A percentile compares a stretch with the other conserved stretches of the same genome.
phyloP scores from a whole-genome alignment of 2,329 filamentous ascomycete species.

The Meredithiella fracta region DNA sequence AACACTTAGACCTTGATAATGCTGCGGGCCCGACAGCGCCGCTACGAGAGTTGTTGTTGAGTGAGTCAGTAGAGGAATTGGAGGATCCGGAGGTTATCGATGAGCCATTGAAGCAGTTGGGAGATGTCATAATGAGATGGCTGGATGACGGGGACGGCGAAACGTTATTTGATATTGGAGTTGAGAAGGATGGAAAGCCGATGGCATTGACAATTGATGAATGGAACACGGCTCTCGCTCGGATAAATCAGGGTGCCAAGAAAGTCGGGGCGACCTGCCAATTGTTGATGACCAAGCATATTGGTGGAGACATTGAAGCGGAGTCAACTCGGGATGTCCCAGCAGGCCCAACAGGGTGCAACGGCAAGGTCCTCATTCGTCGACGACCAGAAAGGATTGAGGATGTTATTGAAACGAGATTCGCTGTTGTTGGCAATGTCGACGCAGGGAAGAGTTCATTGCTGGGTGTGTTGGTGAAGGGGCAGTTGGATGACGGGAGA shows the following conservation, averaged over 20 bases:
- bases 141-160: constrained; percentile 77
- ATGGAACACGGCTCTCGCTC: constrained; percentile 55
- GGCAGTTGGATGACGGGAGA: constrained; percentile 82
- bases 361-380: constrained; percentile 75
- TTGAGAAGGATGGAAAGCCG: constrained; percentile 75
- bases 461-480: constrained; percentile 89
- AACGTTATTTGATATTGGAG: constrained; percentile 77
- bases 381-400: constrained; percentile 58
- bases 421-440: constrained; percentile 94
- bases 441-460: constrained; percentile 96
- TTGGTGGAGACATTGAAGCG: constrained; percentile 62
- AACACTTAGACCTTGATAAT: constrained; percentile 60
- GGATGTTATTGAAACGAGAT: constrained; percentile 84
- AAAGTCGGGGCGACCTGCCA: constrained; percentile 57
- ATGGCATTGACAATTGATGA: constrained; percentile 61
- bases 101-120: constrained; percentile 44
- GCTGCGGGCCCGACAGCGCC: constrained; percentile 42
- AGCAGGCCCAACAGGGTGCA: constrained; percentile 38
- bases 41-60: constrained; percentile 62
- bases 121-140: constrained; percentile 47
- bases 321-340: constrained; percentile 42
- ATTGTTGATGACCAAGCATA: constrained; percentile 76
- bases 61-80: constrained; percentile 15
- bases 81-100: constrained; percentile 26
- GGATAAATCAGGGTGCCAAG: constrained; percentile 49